Percentiles rank a stretch among this genome's conserved stretches.
Conservation (phyloP, 495 filamentous ascomycete species). For the Xanthoparmelia taractica region DNA sequence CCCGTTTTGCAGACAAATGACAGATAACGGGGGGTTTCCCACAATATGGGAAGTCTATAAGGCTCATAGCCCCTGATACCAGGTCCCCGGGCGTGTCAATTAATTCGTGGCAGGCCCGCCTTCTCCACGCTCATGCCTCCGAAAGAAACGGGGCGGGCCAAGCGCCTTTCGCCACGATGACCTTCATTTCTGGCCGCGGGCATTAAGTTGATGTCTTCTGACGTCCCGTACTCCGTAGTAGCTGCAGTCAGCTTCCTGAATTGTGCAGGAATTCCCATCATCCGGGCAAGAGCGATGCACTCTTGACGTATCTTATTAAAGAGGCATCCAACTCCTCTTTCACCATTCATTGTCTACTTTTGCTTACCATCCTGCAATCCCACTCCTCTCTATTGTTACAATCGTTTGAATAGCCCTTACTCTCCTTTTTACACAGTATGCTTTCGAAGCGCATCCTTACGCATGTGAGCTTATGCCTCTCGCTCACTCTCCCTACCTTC, state of each 20-base stretch:
- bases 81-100: not conserved
- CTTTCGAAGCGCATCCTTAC: not conserved
- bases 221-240: too few species aligned
- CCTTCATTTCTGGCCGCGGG: not conserved
- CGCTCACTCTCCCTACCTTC: not conserved
- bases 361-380: not conserved
- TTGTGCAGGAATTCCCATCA: not conserved
- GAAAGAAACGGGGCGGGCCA: not conserved
- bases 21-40: not conserved
- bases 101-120: not conserved
- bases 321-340: not conserved
- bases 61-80: not conserved
- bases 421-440: not conserved
- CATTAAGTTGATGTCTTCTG: not conserved
- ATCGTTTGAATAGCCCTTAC: not conserved
- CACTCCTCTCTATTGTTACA: not conserved
- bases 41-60: not conserved
- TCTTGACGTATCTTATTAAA: not conserved
- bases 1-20: not conserved
- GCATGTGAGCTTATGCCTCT: not conserved
- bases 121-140: not conserved
- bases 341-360: not conserved
- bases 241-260: slow-evolving; percentile 1
- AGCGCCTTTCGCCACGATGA: not conserved
- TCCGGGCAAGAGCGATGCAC: not conserved